Evolutionary conservation across 2,329 filamentous ascomycete genomes (phyloP).

Genomic region (Colletotrichum phormii): DNA sequence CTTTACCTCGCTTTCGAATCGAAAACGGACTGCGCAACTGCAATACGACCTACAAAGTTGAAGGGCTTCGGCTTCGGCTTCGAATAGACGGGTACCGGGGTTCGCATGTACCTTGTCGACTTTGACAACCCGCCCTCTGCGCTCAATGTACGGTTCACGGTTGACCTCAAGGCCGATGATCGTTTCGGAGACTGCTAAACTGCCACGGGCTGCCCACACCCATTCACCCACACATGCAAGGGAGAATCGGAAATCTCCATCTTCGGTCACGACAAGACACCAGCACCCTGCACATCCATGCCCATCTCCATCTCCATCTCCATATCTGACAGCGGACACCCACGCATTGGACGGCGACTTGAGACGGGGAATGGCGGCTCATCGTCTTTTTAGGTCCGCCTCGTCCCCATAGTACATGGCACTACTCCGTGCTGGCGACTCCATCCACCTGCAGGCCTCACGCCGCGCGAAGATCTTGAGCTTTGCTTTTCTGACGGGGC

Average conservation of each 20-base stretch:
- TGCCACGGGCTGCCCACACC: neutral
- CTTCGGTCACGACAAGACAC: neutral
- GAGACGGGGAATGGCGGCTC: neutral
- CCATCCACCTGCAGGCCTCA: neutral
- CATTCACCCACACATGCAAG: neutral
- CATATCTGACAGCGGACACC: neutral
- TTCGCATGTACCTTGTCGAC: neutral
- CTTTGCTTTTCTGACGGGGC: neutral
- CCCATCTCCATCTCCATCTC: neutral
- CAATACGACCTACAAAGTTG: neutral
- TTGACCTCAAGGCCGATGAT: neutral
- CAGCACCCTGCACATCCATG: neutral
- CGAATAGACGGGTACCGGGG: neutral
- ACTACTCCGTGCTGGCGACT: neutral
- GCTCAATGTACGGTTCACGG: neutral
- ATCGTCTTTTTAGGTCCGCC: neutral
- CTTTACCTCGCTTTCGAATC: neutral
- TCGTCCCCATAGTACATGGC: neutral
- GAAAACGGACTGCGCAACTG: neutral
- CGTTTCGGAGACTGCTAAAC: neutral
- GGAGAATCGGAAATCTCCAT: neutral
- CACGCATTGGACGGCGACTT: neutral
- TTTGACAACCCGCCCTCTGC: neutral
- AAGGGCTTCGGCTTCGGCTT: neutral
- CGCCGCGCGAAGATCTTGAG: neutral